Base-by-base conservation (phyloP, 108 stramenopile species). In the Discostella pseudostelligera region DNA sequence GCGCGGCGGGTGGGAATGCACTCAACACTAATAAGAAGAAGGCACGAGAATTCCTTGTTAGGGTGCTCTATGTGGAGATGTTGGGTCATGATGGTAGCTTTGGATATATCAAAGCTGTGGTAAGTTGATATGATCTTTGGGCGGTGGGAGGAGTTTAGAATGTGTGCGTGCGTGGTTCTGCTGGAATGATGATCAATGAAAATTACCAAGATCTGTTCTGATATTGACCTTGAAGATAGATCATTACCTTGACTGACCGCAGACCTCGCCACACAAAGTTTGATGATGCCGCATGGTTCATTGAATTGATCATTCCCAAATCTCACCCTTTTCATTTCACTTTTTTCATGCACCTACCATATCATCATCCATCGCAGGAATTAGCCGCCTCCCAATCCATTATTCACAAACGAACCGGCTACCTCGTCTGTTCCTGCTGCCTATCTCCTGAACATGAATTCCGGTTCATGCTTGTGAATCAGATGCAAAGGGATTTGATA, bases 391-490 rank as follows among this genome's bases (percentile, higher is more conserved):
- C 94, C 17, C 82, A 87, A 32, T 89, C 81, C 49, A 76, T 98
- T 17, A 72, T 84, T 43, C 96, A 96, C 83, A 98, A 97, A 67
- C 86, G 92, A 19, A 90, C 92, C 21, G 99, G 99, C 7, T 99
- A 99, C 66, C 75, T 98, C 48, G 80, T 93, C 32, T 96, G 96
- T 56, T 57, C 86, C 20, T 83, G 96, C 49, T 97, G 96, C 72
- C 81, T 99, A 25, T 70, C 87, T 25, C 99, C 99, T 1, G 87
- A 89, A 8, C 95, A 99, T 70, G 96, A 97, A 74, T 98, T 99
- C 65, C 84, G 99, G 7, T 98, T 98, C 87, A 99, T 99, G 99
- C 82, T 99, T 12, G 95, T 99, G 35, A 98, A 98, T 76, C 97
- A 97, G 72, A 92, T 99, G 87, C 97, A 98, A 83, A 83, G 97